Percentiles rank a stretch among this genome's conserved stretches.
These are phyloP conservation scores for Cinnamomum micranthum DNA, from an alignment of 164 flowering plant genomes.

Conservation along the genomic window DNA sequence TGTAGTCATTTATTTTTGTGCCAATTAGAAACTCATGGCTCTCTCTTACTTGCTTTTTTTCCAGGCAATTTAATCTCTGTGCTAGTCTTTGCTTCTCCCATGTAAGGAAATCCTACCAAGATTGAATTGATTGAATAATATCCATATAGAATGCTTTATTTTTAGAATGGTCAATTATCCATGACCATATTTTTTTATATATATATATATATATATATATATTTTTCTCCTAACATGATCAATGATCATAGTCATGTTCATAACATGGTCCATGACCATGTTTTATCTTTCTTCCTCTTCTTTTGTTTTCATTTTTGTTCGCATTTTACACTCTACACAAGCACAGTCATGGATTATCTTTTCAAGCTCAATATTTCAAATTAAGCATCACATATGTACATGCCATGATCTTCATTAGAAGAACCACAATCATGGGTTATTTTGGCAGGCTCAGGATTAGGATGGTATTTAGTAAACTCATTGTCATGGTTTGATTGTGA, in stretches of 20 bases:
- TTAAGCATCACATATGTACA: neutral
- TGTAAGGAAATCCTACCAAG: slow-evolving; percentile 26
- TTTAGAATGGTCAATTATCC: neutral
- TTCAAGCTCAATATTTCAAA: neutral
- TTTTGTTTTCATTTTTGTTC: too few relatives aligned
- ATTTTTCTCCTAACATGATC: too few relatives aligned
- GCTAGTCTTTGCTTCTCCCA: slow-evolving; percentile 53
- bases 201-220: too few relatives aligned
- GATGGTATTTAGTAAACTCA: neutral
- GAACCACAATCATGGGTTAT: neutral
- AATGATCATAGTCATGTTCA: neutral
- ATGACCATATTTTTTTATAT: too few relatives aligned
- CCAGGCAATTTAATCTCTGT: slow-evolving; percentile 57
- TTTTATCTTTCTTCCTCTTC: neutral
- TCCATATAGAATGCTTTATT: neutral
- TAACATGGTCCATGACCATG: too few relatives aligned
- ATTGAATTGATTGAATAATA: neutral
- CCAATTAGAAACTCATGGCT: neutral
- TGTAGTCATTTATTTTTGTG: neutral
- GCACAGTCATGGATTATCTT: too few relatives aligned
- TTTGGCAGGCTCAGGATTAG: neutral
- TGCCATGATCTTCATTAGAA: neutral
- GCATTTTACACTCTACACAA: neutral
- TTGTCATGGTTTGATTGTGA: slow-evolving; percentile 15
- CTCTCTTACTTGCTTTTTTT: slow-evolving; percentile 8